Conservation (phyloP, 176 grass and related monocot species). For the Oryza glumipatula region DNA sequence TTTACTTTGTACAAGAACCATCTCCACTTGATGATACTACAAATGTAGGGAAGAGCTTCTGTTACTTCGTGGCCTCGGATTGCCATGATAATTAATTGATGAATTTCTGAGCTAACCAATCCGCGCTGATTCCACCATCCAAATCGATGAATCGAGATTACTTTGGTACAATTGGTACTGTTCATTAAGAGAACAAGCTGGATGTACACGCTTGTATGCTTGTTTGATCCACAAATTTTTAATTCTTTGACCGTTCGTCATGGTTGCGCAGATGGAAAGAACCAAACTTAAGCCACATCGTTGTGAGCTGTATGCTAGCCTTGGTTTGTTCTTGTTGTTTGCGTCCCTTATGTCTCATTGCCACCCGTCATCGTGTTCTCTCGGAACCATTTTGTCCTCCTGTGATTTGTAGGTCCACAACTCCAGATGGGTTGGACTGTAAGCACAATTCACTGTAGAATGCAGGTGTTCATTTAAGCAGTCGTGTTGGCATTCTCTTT, state of each 20-base stretch:
- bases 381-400: slow-evolving; percentile 16
- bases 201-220: background rate
- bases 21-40: background rate
- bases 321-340: slow-evolving; percentile 25
- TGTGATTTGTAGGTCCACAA: slow-evolving; percentile 26
- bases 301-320: slow-evolving; percentile 17
- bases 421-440: background rate
- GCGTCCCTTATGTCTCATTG: slow-evolving; percentile 8
- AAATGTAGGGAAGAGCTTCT: background rate
- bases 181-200: background rate
- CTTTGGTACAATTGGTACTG: background rate
- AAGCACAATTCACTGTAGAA: background rate
- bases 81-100: background rate
- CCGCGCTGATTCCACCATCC: background rate
- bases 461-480: background rate
- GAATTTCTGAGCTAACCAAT: background rate
- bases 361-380: background rate
- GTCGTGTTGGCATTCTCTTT: background rate
- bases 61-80: slow-evolving; percentile 1
- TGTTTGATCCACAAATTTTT: slow-evolving; percentile 10
- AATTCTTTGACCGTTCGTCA: background rate
- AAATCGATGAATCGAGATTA: slow-evolving; percentile 3
- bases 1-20: background rate
- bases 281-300: background rate
- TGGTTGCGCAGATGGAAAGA: background rate